phyloP scores from a whole-genome alignment of 148 eudicot genomes.

The Camellia sinensis region DNA sequence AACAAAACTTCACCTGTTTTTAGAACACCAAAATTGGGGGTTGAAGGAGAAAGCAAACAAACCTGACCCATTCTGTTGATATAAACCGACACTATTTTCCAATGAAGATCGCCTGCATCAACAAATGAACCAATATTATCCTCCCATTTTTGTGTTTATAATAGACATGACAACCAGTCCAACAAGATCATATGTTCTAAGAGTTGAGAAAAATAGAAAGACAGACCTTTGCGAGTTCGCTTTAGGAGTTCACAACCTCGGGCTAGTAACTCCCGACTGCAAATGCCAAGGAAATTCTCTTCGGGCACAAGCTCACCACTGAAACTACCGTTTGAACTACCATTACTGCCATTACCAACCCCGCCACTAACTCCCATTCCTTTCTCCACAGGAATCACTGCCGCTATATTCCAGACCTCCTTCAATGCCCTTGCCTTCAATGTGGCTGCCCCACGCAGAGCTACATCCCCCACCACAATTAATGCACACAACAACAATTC shows the following conservation, averaged over 20 bases:
- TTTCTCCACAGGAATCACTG: conserved; percentile 80
- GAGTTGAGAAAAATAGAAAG: no score
- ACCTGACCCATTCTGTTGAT: conserved; percentile 48
- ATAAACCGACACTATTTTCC: conserved; percentile 95
- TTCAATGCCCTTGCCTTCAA: conserved; percentile 88
- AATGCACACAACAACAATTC: not conserved
- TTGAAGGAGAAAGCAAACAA: conserved; percentile 7
- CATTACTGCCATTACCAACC: conserved; percentile 21
- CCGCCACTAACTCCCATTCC: conserved; percentile 37
- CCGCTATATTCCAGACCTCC: conserved; percentile 93
- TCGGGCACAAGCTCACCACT: conserved; percentile 77
- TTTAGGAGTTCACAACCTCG: conserved; percentile 81
- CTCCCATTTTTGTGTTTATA: not conserved
- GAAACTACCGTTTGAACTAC: conserved; percentile 61
- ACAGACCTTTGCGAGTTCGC: conserved; percentile 77
- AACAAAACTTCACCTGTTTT: not conserved
- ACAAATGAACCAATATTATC: not conserved
- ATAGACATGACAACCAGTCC: not conserved
- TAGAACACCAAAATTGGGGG: not conserved
- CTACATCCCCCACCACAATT: conserved; percentile 26
- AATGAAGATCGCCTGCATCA: conserved; percentile 86
- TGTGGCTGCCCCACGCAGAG: conserved; percentile 88
- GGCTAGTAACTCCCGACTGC: conserved; percentile 73
- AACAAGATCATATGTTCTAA: not conserved
- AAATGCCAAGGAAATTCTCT: conserved; percentile 80